A percentile compares a stretch with the other conserved stretches of the same genome.
These are phyloP conservation scores for Silene conica DNA, from an alignment of 148 eudicot genomes.

Conservation along the genomic window DNA sequence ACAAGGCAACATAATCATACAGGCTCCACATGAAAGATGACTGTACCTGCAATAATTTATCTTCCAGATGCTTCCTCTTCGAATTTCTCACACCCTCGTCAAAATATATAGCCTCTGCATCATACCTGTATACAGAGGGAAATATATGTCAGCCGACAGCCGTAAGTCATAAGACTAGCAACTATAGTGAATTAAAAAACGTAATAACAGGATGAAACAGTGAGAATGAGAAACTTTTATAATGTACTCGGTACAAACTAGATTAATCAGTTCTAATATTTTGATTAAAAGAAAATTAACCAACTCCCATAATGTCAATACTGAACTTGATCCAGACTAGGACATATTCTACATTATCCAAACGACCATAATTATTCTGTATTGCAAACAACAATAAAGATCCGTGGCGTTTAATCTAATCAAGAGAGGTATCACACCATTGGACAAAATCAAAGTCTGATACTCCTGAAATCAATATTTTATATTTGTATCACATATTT, in stretches of 20 bases:
- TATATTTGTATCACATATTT: background rate
- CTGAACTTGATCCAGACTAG: too few species aligned
- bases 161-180: background rate
- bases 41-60: slow-evolving; percentile 69
- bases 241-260: too few species aligned
- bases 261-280: too few species aligned
- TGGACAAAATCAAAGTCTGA: background rate
- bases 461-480: background rate
- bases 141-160: background rate
- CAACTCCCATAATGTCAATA: too few species aligned
- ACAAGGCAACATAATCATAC: background rate
- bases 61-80: slow-evolving; percentile 84
- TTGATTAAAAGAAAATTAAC: too few species aligned
- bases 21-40: slow-evolving; percentile 2
- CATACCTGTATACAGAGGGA: slow-evolving; percentile 52
- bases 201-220: background rate
- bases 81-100: slow-evolving; percentile 75
- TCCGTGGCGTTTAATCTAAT: background rate
- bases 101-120: slow-evolving; percentile 70
- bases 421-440: background rate
- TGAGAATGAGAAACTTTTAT: background rate
- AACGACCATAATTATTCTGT: too few species aligned
- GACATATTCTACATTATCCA: too few species aligned
- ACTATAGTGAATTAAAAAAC: background rate
- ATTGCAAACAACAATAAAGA: background rate